Base-by-base conservation (phyloP, 2,329 filamentous ascomycete species). In the Pseudomassariella vexata region DNA sequence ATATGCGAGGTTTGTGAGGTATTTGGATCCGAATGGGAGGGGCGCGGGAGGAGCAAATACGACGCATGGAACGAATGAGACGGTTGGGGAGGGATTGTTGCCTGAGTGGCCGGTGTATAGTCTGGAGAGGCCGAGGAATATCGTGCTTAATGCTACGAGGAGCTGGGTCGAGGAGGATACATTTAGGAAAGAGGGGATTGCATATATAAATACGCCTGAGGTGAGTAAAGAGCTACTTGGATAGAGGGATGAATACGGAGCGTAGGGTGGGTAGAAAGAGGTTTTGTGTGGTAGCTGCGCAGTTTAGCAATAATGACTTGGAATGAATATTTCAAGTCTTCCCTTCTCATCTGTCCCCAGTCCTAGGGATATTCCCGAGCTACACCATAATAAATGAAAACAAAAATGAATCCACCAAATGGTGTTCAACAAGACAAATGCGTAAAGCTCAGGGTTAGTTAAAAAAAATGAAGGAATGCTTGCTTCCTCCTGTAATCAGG, bases 151-250 rank as follows among this genome's bases (percentile, higher is more conserved):
- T 41, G 59, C 60, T 5, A 63, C 59, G 9, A 42, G 47, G 14
- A 61, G 55, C 19, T 63, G 57, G 48, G 50, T 69, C 1, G 68
- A 72, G 39, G 47, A 54, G 2, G 68, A 72, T 39, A 66, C 56
- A 1, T 71, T 59, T 49, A 56, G 67, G 22, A 61, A 60, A 25
- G 63, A 67, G 37, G 62, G 57, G 1, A 70, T 71, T 20, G 56
- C 47, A 6, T 67, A 55, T 32, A 57, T 67, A 32, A 66, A 65
- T 39, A 54, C 45, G 2, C 48, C 48, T 11, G 52, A 52, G 24
- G 57, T 65, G 7, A 46, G 47, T 9, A 57, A 54, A 38, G 60
- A 65, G 36, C 35, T 64, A 28, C 42, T 62, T 15, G 46, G 28
- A 3, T 38, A 32, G 32, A 5, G 6, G 5, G 8, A 8, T n/a